phyloP scores from a whole-genome alignment of 371 early-diverging fungal species.

The Blyttiomyces sp. region DNA sequence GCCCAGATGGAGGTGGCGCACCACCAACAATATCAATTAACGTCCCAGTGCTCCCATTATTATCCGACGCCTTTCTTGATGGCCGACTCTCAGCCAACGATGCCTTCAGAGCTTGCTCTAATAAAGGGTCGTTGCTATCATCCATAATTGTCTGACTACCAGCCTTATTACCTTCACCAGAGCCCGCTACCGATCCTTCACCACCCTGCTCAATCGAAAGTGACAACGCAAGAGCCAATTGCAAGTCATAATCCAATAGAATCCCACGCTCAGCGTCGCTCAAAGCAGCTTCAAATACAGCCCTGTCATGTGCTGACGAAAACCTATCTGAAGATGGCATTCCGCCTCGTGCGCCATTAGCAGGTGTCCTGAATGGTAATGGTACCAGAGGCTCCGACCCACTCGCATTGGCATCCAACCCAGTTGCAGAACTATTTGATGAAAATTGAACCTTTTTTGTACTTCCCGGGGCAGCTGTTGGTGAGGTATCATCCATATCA shows the following conservation, averaged over 20 bases:
- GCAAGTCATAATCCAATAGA: constrained; percentile 44
- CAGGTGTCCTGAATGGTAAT: not conserved
- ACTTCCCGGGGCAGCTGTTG: not conserved
- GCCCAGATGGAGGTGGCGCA: too few relatives aligned
- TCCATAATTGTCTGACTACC: too few relatives aligned
- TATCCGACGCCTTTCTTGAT: too few relatives aligned
- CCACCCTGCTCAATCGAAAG: too few relatives aligned
- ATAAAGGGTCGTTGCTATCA: too few relatives aligned
- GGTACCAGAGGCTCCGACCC: not conserved
- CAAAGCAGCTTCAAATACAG: constrained; percentile 14
- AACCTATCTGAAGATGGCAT: not conserved
- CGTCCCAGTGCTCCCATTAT: too few relatives aligned
- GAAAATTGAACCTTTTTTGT: not conserved
- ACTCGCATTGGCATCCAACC: not conserved
- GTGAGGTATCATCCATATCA: too few relatives aligned
- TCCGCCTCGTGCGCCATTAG: not conserved
- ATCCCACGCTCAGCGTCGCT: constrained; percentile 17
- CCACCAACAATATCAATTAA: too few relatives aligned
- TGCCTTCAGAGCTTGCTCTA: too few relatives aligned
- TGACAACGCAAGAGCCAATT: constrained; percentile 44
- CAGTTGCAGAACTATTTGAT: not conserved
- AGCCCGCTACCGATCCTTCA: too few relatives aligned
- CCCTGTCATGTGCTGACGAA: constrained; percentile 5
- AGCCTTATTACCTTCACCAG: too few relatives aligned
- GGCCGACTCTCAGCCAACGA: too few relatives aligned